Base-by-base conservation (phyloP, 441 rosid species). In the Gossypium davidsonii region DNA sequence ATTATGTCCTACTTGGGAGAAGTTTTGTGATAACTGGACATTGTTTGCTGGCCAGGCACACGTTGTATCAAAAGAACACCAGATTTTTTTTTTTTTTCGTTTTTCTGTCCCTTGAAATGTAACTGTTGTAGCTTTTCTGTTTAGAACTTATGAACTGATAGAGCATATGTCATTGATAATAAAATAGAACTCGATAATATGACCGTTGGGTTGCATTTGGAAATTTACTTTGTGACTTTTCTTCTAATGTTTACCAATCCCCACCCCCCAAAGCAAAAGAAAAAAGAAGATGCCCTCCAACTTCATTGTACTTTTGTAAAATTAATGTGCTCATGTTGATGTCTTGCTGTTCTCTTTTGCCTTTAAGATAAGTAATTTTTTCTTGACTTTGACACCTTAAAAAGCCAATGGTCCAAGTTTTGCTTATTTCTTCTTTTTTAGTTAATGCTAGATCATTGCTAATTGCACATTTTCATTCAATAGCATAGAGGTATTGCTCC, bases 81-180 rank as follows among this genome's bases (percentile, higher is more conserved):
- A 21, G 82, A 81, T 58, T 77, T 61, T 21, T 60, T 78, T 14
- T 11, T 76, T 46, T 61, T 20, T 59, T 77, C 68, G 46, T 21
- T 69, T 53, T 76, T 78, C 76, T 21, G 42, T 58, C 67, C 72
- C 75, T 42, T 77, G 77, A 79, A 78, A 77, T 78, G 85, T 84
- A 84, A 88, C 79, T 84, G 87, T 77, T 85, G 82, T 85, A 85
- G 86, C 77, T 79, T 80, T 77, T 60, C 79, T 68, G 28, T 62
- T 83, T 83, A 85, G 87, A 80, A 80, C 83, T 84, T 80, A 67
- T 78, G 79, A 85, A 84, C 77, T 74, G 80, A 70, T 79, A 82
- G 86, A 85, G 77, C 73, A 83, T 78, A 75, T 88, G 83, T 80
- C 79, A 77, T 79, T 86, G 67, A 79, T 82, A 84, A 86, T 84